Evolutionary conservation across 2,329 filamentous ascomycete genomes (phyloP).

Genomic region (Thermothelomyces thermophilus): DNA sequence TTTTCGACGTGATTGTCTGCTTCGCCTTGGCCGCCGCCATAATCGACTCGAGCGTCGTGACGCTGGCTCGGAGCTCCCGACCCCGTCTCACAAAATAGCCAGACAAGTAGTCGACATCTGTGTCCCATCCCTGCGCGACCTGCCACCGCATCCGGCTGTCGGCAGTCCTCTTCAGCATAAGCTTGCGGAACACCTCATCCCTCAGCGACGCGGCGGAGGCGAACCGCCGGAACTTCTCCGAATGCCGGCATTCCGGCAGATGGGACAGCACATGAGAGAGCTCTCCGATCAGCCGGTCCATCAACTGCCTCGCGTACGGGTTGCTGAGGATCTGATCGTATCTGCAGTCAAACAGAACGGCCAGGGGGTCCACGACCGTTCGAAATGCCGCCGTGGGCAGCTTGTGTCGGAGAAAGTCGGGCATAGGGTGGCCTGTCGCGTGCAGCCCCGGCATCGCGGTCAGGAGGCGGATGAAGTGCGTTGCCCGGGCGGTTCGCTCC

Average conservation of each 20-base stretch:
- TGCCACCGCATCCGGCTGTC: conserved; percentile 62
- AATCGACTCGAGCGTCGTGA: conserved; percentile 60
- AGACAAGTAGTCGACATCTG: conserved; percentile 80
- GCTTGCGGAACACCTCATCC: conserved; percentile 50
- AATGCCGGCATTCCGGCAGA: conserved; percentile 65
- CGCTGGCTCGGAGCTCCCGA: conserved; percentile 62
- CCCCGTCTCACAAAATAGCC: conserved; percentile 78
- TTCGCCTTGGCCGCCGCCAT: conserved; percentile 68
- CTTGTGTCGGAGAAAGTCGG: conserved; percentile 63
- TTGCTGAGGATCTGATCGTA: conserved; percentile 69
- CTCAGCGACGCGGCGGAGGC: conserved; percentile 56
- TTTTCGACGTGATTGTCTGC: conserved; percentile 27
- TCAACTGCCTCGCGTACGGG: conserved; percentile 55
- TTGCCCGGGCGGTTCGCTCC: conserved; percentile 26
- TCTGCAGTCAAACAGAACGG: conserved; percentile 67
- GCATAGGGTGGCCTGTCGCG: conserved; percentile 50
- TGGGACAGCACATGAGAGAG: conserved; percentile 62
- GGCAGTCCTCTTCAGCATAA: conserved; percentile 49
- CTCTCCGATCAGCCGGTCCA: conserved; percentile 67
- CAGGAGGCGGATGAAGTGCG: conserved; percentile 58
- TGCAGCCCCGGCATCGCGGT: conserved; percentile 56
- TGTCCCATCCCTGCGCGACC: conserved; percentile 53
- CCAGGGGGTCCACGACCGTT: conserved; percentile 73
- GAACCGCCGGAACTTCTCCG: conserved; percentile 49
- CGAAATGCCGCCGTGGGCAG: conserved; percentile 72